phyloP scores from a whole-genome alignment of 106 monocot species.

The Agapanthus africanus region DNA sequence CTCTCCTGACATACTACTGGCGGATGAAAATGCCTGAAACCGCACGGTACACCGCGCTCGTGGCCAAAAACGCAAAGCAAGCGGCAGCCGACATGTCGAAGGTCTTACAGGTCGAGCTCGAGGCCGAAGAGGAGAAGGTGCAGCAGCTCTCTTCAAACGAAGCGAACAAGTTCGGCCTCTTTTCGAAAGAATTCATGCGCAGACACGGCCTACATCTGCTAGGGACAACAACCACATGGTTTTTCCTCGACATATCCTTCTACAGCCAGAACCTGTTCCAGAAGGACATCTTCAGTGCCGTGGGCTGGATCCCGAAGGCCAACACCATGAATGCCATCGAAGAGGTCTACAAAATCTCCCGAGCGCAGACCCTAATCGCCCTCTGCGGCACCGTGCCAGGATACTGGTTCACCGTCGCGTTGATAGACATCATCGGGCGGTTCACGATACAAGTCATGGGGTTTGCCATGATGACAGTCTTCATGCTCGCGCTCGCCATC shows the following conservation, averaged over 20 bases:
- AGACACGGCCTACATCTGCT: conserved; percentile 45
- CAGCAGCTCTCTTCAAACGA: not conserved
- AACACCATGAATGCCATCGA: conserved; percentile 47
- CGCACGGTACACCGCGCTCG: conserved; percentile 42
- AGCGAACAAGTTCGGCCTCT: conserved; percentile 19
- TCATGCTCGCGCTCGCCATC: conserved; percentile 32
- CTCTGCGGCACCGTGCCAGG: conserved; percentile 59
- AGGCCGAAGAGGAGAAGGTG: conserved; percentile 12
- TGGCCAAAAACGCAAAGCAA: conserved; percentile 38
- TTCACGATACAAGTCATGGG: conserved; percentile 29
- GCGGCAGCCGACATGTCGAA: conserved; percentile 26
- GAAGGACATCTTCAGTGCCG: conserved; percentile 49
- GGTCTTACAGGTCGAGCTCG: conserved; percentile 13
- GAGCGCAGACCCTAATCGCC: conserved; percentile 46
- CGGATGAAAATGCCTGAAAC: conserved; percentile 45
- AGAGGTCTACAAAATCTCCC: conserved; percentile 37
- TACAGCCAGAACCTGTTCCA: conserved; percentile 61
- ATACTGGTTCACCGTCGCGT: conserved; percentile 58
- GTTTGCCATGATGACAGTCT: conserved; percentile 29
- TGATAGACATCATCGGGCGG: conserved; percentile 34
- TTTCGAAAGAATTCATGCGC: conserved; percentile 16
- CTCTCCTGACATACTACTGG: conserved; percentile 37
- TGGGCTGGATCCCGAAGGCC: conserved; percentile 55
- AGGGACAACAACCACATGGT: conserved; percentile 42
- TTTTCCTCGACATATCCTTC: conserved; percentile 55